Evolutionary conservation across 345 rosid genomes (phyloP), one percentile per base, ranked within the genome.

Genomic region (Acer yangbiense): DNA sequence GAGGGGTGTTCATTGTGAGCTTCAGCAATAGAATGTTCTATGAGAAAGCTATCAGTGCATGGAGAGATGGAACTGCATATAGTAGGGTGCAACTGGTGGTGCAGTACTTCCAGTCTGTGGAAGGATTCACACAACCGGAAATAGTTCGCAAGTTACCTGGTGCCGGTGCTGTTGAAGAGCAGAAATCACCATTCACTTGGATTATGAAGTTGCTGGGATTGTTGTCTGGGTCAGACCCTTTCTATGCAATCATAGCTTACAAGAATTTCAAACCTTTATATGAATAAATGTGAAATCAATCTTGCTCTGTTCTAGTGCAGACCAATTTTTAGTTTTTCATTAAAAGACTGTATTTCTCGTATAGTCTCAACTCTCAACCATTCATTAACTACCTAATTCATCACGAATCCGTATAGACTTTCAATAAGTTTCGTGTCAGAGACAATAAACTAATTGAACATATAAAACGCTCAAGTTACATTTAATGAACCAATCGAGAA

Each of bases 11-110:
- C 73, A 88, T 93, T 21, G 95, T 89, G 71, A 92, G 98, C 87
- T 93, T 95, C 69, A 95, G 98, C 94, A 95, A 89, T 80, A 80
- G 97, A 55, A 83, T 93, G 85, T 95, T 95, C 85, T 92, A 92
- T 75, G 97, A 95, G 86, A 95, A 95, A 86, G 98, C 94, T 41
- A 86, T 93, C 44, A 80, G 83, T 68, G 85, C 86, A 32, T 93
- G 98, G 98, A 84, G 98, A 85, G 97, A 95, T 32, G 99, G 97
- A 65, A 86, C 75, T 44, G 96, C 82, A 12, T 93, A 91, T 35
- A 72, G 97, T 81, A 79, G 96, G 20, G 74, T 85, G 3, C 99
- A 93, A 72, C 80, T 93, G 43, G 96, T 92, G 29, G 82, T 87
- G 79, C 97, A 93, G 74, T 93, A 95, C 69, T 93, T 95, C 74